Percentiles rank a stretch among this genome's conserved stretches.
Evolutionary conservation across 2,329 filamentous ascomycete species (phyloP).

Genomic region (Paraphaeosphaeria sporulosa): DNA sequence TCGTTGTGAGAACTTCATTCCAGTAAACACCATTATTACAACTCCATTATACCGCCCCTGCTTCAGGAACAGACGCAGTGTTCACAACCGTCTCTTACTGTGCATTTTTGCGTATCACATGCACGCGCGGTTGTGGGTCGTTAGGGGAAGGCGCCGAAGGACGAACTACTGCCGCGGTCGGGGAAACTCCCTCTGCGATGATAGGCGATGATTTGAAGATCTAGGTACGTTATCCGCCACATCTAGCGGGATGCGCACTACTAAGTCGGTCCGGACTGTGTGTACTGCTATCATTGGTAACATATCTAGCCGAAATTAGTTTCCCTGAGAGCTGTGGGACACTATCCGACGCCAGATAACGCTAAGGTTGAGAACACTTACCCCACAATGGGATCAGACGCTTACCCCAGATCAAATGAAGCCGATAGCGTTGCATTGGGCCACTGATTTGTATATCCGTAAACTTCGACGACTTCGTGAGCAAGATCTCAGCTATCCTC

Average conservation of each 20-base stretch:
- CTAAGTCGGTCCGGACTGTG: background rate
- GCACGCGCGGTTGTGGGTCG: too few relatives aligned
- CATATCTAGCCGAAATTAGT: background rate
- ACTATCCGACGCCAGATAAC: background rate
- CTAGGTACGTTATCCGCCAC: background rate
- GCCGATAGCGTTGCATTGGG: background rate
- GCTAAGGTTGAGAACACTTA: background rate
- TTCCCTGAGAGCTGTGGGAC: background rate
- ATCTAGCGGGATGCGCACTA: background rate
- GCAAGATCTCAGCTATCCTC: background rate
- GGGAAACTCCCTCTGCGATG: too few relatives aligned
- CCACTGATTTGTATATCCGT: background rate
- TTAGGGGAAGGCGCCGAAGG: too few relatives aligned
- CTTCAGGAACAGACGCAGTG: too few relatives aligned
- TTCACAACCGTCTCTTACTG: too few relatives aligned
- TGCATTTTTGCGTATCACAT: too few relatives aligned
- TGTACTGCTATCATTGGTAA: constrained; percentile 35
- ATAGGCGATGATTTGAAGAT: too few relatives aligned
- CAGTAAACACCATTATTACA: too few relatives aligned
- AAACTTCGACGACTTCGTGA: background rate
- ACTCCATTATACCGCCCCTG: too few relatives aligned
- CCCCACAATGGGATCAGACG: background rate
- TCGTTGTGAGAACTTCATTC: too few relatives aligned
- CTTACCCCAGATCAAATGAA: constrained; percentile 1
- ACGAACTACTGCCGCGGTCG: too few relatives aligned